phyloP scores from a whole-genome alignment of 1,139 yeast genomes.

The Trichomonascaceae sp. region DNA sequence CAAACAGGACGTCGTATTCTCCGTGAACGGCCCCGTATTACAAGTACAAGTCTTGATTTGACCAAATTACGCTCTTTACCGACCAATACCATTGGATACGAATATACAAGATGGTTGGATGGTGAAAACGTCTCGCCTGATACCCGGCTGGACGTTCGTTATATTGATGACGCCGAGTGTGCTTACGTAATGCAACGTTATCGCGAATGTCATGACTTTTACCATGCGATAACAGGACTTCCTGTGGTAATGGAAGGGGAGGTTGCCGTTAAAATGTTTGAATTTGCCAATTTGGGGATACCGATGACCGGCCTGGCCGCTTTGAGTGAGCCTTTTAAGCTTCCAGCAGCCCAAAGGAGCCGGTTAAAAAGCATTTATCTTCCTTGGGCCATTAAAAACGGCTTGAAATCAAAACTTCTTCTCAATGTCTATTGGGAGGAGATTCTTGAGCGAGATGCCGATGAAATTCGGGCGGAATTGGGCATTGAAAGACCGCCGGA shows the following conservation, averaged over 20 bases:
- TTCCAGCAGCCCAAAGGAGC: slow-evolving; percentile 50
- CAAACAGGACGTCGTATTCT: slow-evolving; percentile 71
- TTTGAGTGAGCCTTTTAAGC: slow-evolving; percentile 72
- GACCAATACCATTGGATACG: slow-evolving; percentile 66
- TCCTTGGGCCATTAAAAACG: slow-evolving; percentile 85
- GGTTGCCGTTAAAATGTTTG: slow-evolving; percentile 86
- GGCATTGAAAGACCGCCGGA: slow-evolving; percentile 77
- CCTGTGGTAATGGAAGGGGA: slow-evolving; percentile 96
- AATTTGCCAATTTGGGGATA: slow-evolving; percentile 84
- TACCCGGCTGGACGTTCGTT: slow-evolving; percentile 80
- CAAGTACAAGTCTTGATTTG: slow-evolving; percentile 62
- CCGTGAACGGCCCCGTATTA: slow-evolving; percentile 76
- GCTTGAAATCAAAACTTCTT: slow-evolving; percentile 66
- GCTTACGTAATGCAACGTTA: slow-evolving; percentile 90
- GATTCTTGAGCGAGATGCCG: slow-evolving; percentile 62
- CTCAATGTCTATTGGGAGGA: slow-evolving; percentile 94
- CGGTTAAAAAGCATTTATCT: slow-evolving; percentile 52
- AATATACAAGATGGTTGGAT: slow-evolving; percentile 76
- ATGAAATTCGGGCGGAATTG: slow-evolving; percentile 61
- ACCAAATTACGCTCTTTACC: slow-evolving; percentile 58
- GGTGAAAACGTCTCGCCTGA: slow-evolving; percentile 91
- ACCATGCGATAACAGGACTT: slow-evolving; percentile 84
- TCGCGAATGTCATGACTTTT: slow-evolving; percentile 95
- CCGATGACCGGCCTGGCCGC: slow-evolving; percentile 97
- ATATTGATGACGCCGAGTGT: slow-evolving; percentile 81